A percentile compares a stretch with the other conserved stretches of the same genome.
Conservation (phyloP, 1,284 basidiomycete genomes). For the Pterula multifida region DNA sequence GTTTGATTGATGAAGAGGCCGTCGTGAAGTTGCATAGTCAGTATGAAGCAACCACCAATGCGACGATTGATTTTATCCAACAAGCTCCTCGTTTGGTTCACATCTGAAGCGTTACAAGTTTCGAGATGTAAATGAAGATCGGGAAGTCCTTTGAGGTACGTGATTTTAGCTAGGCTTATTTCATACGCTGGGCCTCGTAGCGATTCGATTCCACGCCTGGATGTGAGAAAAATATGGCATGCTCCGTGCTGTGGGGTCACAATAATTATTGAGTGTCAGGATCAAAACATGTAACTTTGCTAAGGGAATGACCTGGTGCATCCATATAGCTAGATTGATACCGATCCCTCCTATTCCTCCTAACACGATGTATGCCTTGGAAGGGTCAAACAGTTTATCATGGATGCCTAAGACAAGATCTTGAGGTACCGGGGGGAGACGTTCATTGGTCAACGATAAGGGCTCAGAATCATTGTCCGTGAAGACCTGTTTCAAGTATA, state of each 20-base stretch:
- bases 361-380: constrained; percentile 14
- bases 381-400: constrained; percentile 12
- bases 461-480: constrained; percentile 8
- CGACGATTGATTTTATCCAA: constrained; percentile 13
- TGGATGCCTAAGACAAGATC: constrained; percentile 11
- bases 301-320: constrained; percentile 21
- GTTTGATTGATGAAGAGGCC: constrained; percentile 19
- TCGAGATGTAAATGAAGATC: constrained; percentile 19
- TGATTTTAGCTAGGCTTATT: constrained; percentile 16
- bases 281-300: not conserved
- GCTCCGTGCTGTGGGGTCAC: constrained; percentile 26
- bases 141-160: constrained; percentile 17
- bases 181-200: constrained; percentile 11
- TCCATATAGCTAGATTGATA: constrained; percentile 21
- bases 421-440: constrained; percentile 13
- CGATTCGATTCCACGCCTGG: constrained; percentile 19
- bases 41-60: constrained; percentile 24
- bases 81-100: constrained; percentile 11
- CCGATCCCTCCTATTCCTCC: constrained; percentile 24
- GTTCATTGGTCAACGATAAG: constrained; percentile 3
- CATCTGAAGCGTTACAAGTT: constrained; percentile 19
- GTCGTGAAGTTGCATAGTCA: constrained; percentile 22
- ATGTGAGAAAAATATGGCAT: constrained; percentile 23
- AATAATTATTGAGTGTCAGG: too few species aligned
- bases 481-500: constrained; percentile 7